phyloP scores from a whole-genome alignment of 352 stramenopile genomes.

The Aphanomyces astaci region DNA sequence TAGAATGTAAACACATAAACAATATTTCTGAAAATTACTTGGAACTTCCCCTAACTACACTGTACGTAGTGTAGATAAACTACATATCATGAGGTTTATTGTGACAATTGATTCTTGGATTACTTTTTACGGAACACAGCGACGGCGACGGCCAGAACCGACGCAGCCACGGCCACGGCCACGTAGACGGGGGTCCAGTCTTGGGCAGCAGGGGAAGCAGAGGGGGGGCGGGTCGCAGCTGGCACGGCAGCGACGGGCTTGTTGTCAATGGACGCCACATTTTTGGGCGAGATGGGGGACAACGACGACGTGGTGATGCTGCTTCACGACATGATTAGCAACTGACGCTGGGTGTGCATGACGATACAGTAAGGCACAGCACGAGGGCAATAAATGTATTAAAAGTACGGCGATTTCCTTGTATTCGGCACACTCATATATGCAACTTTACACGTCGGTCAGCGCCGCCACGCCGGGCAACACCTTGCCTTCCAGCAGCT shows the following conservation, averaged over 20 bases:
- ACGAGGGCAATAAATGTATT: neutral
- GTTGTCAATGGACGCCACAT: too few species aligned
- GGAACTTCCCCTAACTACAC: too few species aligned
- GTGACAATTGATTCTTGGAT: neutral
- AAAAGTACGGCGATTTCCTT: neutral
- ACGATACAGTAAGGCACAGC: too few species aligned
- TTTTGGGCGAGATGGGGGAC: too few species aligned
- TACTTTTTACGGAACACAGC: slow-evolving; percentile 9
- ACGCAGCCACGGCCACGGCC: neutral
- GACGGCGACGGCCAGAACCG: slow-evolving; percentile 2
- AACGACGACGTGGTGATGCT: neutral
- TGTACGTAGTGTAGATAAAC: too few species aligned
- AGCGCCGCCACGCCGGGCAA: slow-evolving; percentile 97
- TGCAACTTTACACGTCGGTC: slow-evolving; percentile 59
- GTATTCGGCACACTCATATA: neutral
- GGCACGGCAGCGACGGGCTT: neutral
- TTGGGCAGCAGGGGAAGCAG: neutral
- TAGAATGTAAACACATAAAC: too few species aligned
- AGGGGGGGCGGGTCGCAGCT: neutral
- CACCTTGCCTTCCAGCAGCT: slow-evolving; percentile 98
- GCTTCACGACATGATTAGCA: neutral
- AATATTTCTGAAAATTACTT: too few species aligned
- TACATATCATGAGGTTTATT: too few species aligned
- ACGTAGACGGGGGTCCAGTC: slow-evolving; percentile 1
- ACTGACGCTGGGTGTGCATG: neutral